Base-by-base conservation (phyloP, 1,284 basidiomycete genomes). In the Sanghuangporus weigelae region DNA sequence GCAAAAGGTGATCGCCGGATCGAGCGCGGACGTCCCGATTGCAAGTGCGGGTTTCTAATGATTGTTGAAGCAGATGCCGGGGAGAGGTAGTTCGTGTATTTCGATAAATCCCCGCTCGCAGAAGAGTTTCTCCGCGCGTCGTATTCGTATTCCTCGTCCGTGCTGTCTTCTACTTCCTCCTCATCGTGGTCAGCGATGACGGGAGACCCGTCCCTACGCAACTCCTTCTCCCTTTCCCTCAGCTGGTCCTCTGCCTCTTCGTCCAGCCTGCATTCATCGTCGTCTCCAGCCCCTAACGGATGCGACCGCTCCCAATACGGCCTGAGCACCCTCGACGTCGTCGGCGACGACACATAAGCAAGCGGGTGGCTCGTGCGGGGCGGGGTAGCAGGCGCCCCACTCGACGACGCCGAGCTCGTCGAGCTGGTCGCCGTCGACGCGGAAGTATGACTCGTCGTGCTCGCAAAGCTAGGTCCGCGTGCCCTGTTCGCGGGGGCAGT, bases 401-500 rank as follows among this genome's bases (percentile, higher is more conserved):
- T 48, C 23, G 57, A 59, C 21, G 57, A 48, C 14, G 16, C 44
- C 7, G 57, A 59, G 14, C 26, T 31, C 2, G 26, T 31, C 26
- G 26, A 31, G 26, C 26, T 31, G 0, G 57, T 49, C 19, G 57
- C 44, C 21, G 57, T 59, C 6, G 42, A 48, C 12, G 26, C 21
- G 8, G 57, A 59, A 11, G 57, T 23, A 35, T 48, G 38, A 8
- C 42, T 48, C 5, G 57, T 35, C 21, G 57, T 59, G 57, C 57
- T 59, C 44, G 57, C 57, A 35, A 48, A 59, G 57, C 44, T 49
- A 14, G 57, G 57, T 7, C 57, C 57, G 44, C 57, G 57, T 23
- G 57, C 57, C 12, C 57, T 42, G 31, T 48, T 48, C 26, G 26
- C 26, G 26, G 36, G 16, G 31, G 53, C 21, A 19, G 53, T 54